Base-by-base conservation (phyloP, 176 grass and related monocot genomes). In the Elaeis guineensis region DNA sequence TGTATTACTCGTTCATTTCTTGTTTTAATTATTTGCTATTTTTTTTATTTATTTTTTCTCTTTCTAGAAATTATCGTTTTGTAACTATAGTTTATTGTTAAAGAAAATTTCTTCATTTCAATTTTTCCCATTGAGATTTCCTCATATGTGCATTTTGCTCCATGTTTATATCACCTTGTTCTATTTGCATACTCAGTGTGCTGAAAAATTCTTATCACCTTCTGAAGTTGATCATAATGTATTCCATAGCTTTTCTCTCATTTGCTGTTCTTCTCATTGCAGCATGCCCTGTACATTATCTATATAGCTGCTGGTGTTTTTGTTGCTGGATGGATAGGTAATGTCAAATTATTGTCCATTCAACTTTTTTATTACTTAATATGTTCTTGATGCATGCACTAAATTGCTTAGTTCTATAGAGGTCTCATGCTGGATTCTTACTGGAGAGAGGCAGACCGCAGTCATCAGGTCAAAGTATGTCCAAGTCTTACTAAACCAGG, bases 341-440 rank as follows among this genome's bases (percentile, higher is more conserved):
- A 78, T 67, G 64, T 58, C 30, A 5, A 73, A 67, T 12, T 44
- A 44, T 44, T 14, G 1, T 12, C 35, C 11, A 8, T 39, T 6
- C 35, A 44, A 44, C 9, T 44, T 44, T 44, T 44, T 44, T 44
- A 12, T 44, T 44, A 44, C 6, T 14, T 44, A 44, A 54, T 32
- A 19, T 59, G 28, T 7, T 52, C 59, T 51, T 28, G 52, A 54
- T 35, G 19, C 44, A 48, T 69, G 57, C 71, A 53, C 62, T 83
- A 61, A 89, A 72, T 80, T 28, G 65, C 73, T 57, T 6, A 52
- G 58, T 76, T 75, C 26, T 76, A 28, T 50, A 98, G 93, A 98
- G 88, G 93, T 98, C 61, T 92, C 93, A 4, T 98, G 93, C 61
- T 98, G 93, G 93, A 98, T 98, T 89, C 76, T 98, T 24, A 98